Conservation (phyloP, 2,329 filamentous ascomycete species). For the Endothia cerciana region DNA sequence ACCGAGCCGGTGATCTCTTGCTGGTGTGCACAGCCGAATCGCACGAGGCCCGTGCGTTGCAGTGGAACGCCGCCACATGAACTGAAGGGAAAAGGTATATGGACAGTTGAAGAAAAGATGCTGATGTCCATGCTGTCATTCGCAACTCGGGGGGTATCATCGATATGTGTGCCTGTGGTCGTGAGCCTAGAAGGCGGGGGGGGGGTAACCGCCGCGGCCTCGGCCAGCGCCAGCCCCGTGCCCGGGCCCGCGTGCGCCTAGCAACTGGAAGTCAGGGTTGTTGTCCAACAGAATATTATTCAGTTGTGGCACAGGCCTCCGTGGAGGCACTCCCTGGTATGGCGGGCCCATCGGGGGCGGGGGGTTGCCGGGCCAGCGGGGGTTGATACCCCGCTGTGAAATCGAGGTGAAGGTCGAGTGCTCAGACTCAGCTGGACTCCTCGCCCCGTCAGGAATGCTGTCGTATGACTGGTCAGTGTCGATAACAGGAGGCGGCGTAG, state of each 20-base stretch:
- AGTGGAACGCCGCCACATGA: slow-evolving; percentile 21
- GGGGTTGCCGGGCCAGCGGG: slow-evolving; percentile 70
- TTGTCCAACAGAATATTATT: slow-evolving; percentile 75
- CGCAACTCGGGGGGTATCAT: not conserved
- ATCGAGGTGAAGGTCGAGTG: slow-evolving; percentile 88
- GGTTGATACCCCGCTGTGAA: slow-evolving; percentile 85
- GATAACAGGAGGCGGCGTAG: slow-evolving; percentile 37
- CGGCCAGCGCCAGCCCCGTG: slow-evolving; percentile 35
- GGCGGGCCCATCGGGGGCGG: slow-evolving; percentile 48
- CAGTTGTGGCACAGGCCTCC: slow-evolving; percentile 52
- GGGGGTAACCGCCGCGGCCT: slow-evolving; percentile 20
- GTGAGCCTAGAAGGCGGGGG: not conserved
- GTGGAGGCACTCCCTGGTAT: slow-evolving; percentile 45
- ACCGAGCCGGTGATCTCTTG: too few relatives aligned
- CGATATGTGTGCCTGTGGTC: not conserved
- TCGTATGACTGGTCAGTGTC: slow-evolving; percentile 38
- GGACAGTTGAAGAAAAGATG: slow-evolving; percentile 12
- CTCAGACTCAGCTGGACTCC: slow-evolving; percentile 79
- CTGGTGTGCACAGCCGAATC: not conserved
- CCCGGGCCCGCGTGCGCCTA: slow-evolving; percentile 42
- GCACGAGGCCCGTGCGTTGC: not conserved
- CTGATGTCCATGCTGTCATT: not conserved
- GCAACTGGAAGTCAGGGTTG: slow-evolving; percentile 86
- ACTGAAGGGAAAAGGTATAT: slow-evolving; percentile 21
- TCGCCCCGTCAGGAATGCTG: slow-evolving; percentile 49